A percentile compares a stretch with the other conserved stretches of the same genome.
Evolutionary conservation across 2,329 filamentous ascomycete genomes (phyloP).

Genomic region (Xylariaceae sp.): DNA sequence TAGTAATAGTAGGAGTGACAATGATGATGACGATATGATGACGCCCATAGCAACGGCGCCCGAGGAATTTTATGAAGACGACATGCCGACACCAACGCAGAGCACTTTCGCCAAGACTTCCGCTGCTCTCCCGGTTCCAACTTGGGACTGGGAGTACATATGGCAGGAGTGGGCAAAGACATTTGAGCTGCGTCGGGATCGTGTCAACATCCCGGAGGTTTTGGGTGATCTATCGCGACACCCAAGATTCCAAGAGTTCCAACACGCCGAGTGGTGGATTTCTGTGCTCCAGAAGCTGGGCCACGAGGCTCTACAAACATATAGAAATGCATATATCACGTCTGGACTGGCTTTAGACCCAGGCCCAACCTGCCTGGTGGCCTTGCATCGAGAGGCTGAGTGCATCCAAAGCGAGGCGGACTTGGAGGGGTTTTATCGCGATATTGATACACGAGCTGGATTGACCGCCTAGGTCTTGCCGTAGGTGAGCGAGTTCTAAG

Average conservation of each 20-base stretch:
- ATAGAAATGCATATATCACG: neutral
- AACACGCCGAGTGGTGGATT: neutral
- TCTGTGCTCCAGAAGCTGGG: conserved; percentile 1
- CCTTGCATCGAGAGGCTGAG: conserved; percentile 1
- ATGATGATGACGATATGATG: neutral
- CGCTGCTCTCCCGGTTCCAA: neutral
- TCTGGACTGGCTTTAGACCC: neutral
- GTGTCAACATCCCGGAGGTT: neutral
- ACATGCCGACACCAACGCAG: neutral
- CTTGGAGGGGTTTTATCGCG: neutral
- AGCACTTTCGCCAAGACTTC: neutral
- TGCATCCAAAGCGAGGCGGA: neutral
- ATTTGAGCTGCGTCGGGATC: conserved; percentile 9
- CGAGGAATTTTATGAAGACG: no score
- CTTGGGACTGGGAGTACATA: conserved; percentile 7
- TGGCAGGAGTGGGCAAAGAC: conserved; percentile 9
- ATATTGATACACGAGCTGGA: neutral
- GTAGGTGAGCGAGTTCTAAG: no score
- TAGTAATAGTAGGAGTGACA: no score
- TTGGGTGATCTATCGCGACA: neutral
- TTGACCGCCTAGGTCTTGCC: no score
- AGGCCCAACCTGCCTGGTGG: neutral
- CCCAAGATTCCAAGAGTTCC: neutral
- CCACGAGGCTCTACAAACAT: conserved; percentile 1
- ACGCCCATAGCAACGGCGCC: neutral